Conservation (phyloP, 768 basidiomycete genomes). For the Stropharia rugosoannulata region DNA sequence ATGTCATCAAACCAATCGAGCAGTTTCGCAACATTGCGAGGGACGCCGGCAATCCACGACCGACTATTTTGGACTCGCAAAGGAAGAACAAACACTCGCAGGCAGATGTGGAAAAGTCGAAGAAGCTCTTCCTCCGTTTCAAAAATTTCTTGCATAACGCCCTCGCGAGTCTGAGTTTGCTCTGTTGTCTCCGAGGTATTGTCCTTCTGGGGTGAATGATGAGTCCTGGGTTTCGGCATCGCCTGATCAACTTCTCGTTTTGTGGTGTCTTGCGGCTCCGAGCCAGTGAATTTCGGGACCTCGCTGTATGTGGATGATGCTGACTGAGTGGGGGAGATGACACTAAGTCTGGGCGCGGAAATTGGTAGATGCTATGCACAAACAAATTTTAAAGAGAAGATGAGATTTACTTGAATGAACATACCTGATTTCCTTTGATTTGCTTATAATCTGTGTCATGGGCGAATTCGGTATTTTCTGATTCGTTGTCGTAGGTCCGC, state of each 20-base stretch:
- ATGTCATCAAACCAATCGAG: conserved; percentile 93
- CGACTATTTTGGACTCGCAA: conserved; percentile 70
- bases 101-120: conserved; percentile 58
- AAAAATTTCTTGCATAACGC: conserved; percentile 51
- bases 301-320: conserved; percentile 14
- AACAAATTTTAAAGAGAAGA: not conserved
- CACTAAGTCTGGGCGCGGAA: conserved; percentile 20
- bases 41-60: conserved; percentile 81
- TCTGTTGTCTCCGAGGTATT: not conserved
- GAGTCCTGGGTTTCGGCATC: not conserved
- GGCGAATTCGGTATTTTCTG: conserved; percentile 12
- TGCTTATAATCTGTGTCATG: conserved; percentile 1
- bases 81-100: conserved; percentile 75
- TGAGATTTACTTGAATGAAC: not conserved
- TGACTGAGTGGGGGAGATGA: conserved; percentile 23
- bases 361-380: not conserved
- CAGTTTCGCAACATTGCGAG: conserved; percentile 62
- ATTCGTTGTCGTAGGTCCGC: conserved; percentile 47
- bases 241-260: not conserved
- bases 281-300: not conserved
- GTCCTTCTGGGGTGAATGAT: not conserved
- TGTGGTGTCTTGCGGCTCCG: not conserved
- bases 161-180: conserved; percentile 14
- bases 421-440: not conserved
- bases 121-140: conserved; percentile 72